Evolutionary conservation across 2,329 filamentous ascomycete species (phyloP), one percentile per base, ranked within the genome.

Genomic region (Pseudogymnoascus sp.): DNA sequence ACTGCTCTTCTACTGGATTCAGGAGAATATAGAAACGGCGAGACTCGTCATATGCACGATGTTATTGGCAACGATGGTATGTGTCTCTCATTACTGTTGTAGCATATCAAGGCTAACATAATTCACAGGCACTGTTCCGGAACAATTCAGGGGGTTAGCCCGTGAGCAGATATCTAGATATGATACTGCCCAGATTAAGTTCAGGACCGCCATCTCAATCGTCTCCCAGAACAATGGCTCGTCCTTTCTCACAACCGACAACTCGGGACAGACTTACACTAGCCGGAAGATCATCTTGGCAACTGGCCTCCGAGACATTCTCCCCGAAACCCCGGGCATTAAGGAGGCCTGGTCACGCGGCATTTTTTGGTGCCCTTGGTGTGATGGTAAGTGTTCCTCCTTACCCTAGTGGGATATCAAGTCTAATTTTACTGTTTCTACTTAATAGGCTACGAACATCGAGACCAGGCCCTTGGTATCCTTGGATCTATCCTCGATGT

Each of bases 291-390:
- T 87, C 2, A 78, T 84, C 1, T 71, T 87, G 0, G 83, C 81
- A 0, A 83, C 75, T 0, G 84, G 84, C 0, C 75, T 81, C 0
- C 71, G 68, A 18, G 84, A 87, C 65, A 67, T 82, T 0, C 69
- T 80, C 26, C 80, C 80, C 0, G 75, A 79, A 12, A 79, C 83
- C 0, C 83, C 84, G 0, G 84, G 85, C 0, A 62, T 86, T 0
- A 34, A 67, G 6, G 80, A 84, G 63, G 80, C 79, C 68, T 87
- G 81, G 79, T 83, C 82, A 60, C 77, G 81, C 64, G 85, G 84
- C 5, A 80, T 86, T 61, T 86, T 75, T 73, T 86, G 84, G 83
- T 87, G 84, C 63, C 83, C 83, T 0, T 87, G 84, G 84, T 87
- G 84, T 66, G 84, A 87, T 69, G 84, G 47, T 51, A 51, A 51